phyloP scores from a whole-genome alignment of 2,329 filamentous ascomycete species.

The Albophoma yamanashiensis region DNA sequence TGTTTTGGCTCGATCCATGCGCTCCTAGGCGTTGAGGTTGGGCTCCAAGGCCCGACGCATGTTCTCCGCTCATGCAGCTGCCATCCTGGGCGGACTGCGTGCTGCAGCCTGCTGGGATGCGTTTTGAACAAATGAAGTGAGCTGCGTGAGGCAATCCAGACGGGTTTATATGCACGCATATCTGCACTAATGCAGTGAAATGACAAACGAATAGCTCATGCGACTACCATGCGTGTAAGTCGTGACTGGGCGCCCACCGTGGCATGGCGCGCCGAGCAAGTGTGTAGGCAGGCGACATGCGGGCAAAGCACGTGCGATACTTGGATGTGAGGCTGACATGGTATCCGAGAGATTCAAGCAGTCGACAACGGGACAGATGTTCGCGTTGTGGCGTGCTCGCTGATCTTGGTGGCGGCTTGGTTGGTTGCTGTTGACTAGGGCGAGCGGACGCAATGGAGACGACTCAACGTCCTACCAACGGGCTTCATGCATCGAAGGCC shows the following conservation, averaged over 20 bases:
- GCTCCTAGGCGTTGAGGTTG: neutral
- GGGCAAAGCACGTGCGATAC: neutral
- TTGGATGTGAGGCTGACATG: too few relatives aligned
- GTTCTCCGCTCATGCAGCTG: slow-evolving; percentile 1
- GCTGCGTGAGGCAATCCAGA: neutral
- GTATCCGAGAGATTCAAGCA: neutral
- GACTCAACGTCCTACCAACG: neutral
- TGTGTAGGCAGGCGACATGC: neutral
- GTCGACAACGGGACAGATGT: neutral
- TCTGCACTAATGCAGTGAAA: neutral
- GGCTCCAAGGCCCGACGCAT: slow-evolving; percentile 3
- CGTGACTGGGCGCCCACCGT: neutral
- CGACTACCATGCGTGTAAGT: neutral
- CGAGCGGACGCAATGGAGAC: neutral
- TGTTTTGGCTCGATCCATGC: neutral
- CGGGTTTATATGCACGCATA: neutral
- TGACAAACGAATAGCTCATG: neutral
- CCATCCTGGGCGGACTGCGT: neutral
- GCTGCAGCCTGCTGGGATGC: neutral
- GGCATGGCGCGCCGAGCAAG: neutral
- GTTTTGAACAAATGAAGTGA: neutral
- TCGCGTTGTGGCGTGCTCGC: neutral
- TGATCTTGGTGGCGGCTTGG: neutral
- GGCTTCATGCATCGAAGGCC: too few relatives aligned
- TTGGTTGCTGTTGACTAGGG: neutral